Evolutionary conservation across 2,329 filamentous ascomycete species (phyloP).

Genomic region (Penicillium sp.): DNA sequence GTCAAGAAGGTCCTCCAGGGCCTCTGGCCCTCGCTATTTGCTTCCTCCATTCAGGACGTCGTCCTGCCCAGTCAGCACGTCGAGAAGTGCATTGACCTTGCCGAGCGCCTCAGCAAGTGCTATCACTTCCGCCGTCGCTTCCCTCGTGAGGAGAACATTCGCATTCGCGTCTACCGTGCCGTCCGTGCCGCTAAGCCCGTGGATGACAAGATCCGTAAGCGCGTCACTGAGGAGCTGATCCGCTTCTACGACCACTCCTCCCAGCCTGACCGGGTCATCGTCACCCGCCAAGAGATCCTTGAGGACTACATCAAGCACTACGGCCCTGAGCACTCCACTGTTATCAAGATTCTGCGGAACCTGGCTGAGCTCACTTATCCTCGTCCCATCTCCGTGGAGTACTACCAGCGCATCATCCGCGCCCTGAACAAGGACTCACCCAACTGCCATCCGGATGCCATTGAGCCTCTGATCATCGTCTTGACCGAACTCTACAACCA

Average conservation of each 20-base stretch:
- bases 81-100: conserved; percentile 49
- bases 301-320: conserved; percentile 38
- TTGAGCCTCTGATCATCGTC: conserved; percentile 40
- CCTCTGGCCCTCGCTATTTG: conserved; percentile 50
- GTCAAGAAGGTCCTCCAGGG: conserved; percentile 46
- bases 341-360: conserved; percentile 38
- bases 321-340: conserved; percentile 34
- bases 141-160: conserved; percentile 38
- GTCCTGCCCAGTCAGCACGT: conserved; percentile 43
- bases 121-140: conserved; percentile 42
- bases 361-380: conserved; percentile 38
- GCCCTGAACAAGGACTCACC: conserved; percentile 39
- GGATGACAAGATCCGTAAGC: conserved; percentile 32
- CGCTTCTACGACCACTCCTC: conserved; percentile 29
- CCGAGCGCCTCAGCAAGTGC: conserved; percentile 47
- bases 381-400: conserved; percentile 38
- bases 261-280: conserved; percentile 38
- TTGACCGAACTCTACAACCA: conserved; percentile 40
- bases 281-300: conserved; percentile 39
- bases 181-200: conserved; percentile 28
- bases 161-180: conserved; percentile 37
- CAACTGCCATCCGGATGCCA: conserved; percentile 36
- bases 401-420: conserved; percentile 40
- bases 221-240: conserved; percentile 30
- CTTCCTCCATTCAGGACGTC: conserved; percentile 46